Base-by-base conservation (phyloP, 345 rosid genomes). In the Heritiera fomes region DNA sequence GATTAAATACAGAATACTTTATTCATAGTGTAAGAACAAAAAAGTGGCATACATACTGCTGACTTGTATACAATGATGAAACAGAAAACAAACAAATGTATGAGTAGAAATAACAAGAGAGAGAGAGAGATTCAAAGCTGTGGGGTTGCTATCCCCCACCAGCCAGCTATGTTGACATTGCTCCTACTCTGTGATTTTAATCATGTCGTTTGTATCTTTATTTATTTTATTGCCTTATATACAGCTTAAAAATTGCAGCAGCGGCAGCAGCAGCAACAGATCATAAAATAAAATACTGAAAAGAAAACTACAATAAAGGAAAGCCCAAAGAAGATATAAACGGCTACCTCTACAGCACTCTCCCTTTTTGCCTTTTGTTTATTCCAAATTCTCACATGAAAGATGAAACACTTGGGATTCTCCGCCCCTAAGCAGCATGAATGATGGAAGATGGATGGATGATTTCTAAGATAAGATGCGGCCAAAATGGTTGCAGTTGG, bases 151-250 rank as follows among this genome's bases (percentile, higher is more conserved):
- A 78, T 85, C 82, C 87, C 87, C 88, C 87, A 83, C 89, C 86
- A 80, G 84, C 88, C 88, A 89, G 89, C 88, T 85, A 82, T 75
- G 86, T 85, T 85, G 87, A 86, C 84, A 81, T 81, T 79, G 81
- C 90, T 82, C 84, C 86, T 77, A 46, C 56, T 38, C 75, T 4
- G 0, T 62, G 47, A 49, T 63, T 71, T 63, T 56, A 62, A 18
- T 34, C 71, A 52, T 52, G 23, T n/a, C 23, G 13, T 7, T 41
- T n/a, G 7, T 60, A 12, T 12, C 18, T 3, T 2, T 5, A 4
- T 11, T 53, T 43, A 1, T 59, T 13, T 60, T 45, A 13, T 12
- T n/a, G 32, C 5, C 12, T 15, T 8, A 23, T 23, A 23, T 20
- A 58, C n/a, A 28, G 7, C 13, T 15, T 17, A 49, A 34, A 34